Conservation (phyloP, 805 yeast genomes). For the Myxozyma melibiosi region DNA sequence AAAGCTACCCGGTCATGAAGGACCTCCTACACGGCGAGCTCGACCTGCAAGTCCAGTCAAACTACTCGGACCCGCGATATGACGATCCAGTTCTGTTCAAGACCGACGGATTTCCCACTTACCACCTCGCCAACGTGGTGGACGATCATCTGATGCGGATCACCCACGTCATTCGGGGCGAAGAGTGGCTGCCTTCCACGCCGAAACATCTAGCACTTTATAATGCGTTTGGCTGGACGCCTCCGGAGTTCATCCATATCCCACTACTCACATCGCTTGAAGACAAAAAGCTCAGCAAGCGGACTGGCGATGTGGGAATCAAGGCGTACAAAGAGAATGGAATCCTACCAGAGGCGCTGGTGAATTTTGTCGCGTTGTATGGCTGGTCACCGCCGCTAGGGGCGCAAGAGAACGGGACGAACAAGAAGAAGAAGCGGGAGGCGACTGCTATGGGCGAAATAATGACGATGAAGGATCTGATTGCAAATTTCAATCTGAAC, state of each 20-base stretch:
- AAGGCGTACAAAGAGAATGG: conserved; percentile 53
- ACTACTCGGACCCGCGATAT: conserved; percentile 67
- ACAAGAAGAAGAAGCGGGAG: not conserved
- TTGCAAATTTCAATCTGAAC: conserved; percentile 58
- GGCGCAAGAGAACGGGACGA: conserved; percentile 37
- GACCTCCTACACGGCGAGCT: conserved; percentile 81
- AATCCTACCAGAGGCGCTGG: conserved; percentile 79
- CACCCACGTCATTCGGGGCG: conserved; percentile 95
- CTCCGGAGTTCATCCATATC: conserved; percentile 84
- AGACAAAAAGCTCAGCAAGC: conserved; percentile 70
- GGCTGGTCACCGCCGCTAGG: conserved; percentile 82
- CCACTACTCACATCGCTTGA: conserved; percentile 69
- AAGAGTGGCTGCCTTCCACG: conserved; percentile 96
- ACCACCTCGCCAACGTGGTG: conserved; percentile 92
- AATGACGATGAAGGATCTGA: conserved; percentile 22
- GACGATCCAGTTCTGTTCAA: conserved; percentile 90
- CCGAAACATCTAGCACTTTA: conserved; percentile 92
- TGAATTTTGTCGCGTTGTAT: conserved; percentile 83
- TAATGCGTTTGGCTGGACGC: conserved; percentile 79
- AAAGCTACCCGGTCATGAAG: conserved; percentile 60
- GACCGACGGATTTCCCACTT: conserved; percentile 95
- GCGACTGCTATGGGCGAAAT: conserved; percentile 24
- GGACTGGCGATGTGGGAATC: conserved; percentile 81
- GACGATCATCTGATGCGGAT: conserved; percentile 93
- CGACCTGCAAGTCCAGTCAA: conserved; percentile 77